phyloP scores from a whole-genome alignment of 179 eudicot species.

The Silene noctiflora region DNA sequence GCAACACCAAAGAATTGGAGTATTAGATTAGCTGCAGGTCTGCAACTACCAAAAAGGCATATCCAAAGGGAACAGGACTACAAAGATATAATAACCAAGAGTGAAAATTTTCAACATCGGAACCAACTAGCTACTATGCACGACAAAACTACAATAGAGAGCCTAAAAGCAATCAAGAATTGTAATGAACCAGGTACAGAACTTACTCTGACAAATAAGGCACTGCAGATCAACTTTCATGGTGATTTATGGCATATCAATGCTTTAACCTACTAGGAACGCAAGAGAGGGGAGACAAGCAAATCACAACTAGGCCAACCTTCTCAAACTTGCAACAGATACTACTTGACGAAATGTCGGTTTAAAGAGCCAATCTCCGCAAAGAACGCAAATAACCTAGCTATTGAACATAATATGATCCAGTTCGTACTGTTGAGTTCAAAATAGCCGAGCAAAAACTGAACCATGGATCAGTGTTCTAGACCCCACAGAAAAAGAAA shows the following conservation, averaged over 20 bases:
- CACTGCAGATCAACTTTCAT: conserved; percentile 9
- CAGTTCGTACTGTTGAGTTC: neutral
- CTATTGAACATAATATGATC: neutral
- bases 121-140: neutral
- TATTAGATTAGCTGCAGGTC: too few species aligned
- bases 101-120: too few species aligned
- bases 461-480: neutral
- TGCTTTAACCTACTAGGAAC: conserved; percentile 22
- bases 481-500: conserved; percentile 9
- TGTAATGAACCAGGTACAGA: conserved; percentile 5
- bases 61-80: too few species aligned
- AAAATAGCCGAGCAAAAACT: neutral
- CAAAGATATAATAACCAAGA: too few species aligned
- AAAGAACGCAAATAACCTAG: conserved; percentile 14
- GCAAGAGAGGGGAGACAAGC: conserved; percentile 5
- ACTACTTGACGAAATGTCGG: conserved; percentile 12
- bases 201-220: conserved; percentile 18
- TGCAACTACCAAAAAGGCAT: too few species aligned
- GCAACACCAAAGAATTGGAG: too few species aligned
- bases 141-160: neutral
- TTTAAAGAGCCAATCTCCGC: conserved; percentile 24
- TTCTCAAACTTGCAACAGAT: conserved; percentile 4
- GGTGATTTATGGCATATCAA: conserved; percentile 9
- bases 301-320: conserved; percentile 19
- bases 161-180: neutral